phyloP scores from a whole-genome alignment of 2,329 filamentous ascomycete species.

The Alternaria tenuissima region DNA sequence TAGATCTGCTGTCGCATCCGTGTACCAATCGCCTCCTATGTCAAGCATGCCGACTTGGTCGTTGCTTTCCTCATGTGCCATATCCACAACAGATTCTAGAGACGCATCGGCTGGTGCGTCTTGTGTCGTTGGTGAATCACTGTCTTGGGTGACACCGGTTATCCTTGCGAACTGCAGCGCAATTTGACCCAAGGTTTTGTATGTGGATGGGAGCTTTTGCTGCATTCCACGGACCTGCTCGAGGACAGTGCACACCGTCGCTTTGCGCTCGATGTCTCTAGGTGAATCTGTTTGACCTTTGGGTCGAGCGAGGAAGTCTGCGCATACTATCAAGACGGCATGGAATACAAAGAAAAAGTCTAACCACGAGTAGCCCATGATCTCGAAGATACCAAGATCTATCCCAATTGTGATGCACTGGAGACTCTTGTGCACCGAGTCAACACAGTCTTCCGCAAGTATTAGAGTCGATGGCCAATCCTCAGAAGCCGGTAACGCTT shows the following conservation, averaged over 20 bases:
- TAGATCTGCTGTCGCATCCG: slow-evolving; percentile 28
- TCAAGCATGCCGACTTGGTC: slow-evolving; percentile 23
- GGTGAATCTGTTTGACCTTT: slow-evolving; percentile 25
- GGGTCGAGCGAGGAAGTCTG: slow-evolving; percentile 38
- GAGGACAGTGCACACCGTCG: slow-evolving; percentile 30
- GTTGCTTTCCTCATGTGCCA: slow-evolving; percentile 15
- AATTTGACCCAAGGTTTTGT: slow-evolving; percentile 31
- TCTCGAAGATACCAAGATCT: slow-evolving; percentile 22
- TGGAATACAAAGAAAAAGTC: slow-evolving; percentile 40
- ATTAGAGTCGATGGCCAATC: slow-evolving; percentile 23
- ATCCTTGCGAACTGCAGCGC: slow-evolving; percentile 37
- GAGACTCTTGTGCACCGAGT: slow-evolving; percentile 34
- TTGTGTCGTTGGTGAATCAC: slow-evolving; percentile 1
- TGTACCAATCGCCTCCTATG: slow-evolving; percentile 33
- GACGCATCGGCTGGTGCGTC: slow-evolving; percentile 6
- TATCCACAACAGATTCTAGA: slow-evolving; percentile 5
- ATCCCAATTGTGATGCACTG: slow-evolving; percentile 29
- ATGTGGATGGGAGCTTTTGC: slow-evolving; percentile 29
- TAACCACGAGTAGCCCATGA: slow-evolving; percentile 32
- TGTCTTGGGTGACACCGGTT: slow-evolving; percentile 29
- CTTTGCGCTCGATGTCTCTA: slow-evolving; percentile 33
- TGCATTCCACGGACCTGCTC: slow-evolving; percentile 25
- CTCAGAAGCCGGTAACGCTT: slow-evolving; percentile 12
- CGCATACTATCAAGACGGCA: slow-evolving; percentile 36
- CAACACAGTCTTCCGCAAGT: slow-evolving; percentile 39